Base-by-base conservation (phyloP, 2,329 filamentous ascomycete genomes). In the Aspergillus alliaceus region DNA sequence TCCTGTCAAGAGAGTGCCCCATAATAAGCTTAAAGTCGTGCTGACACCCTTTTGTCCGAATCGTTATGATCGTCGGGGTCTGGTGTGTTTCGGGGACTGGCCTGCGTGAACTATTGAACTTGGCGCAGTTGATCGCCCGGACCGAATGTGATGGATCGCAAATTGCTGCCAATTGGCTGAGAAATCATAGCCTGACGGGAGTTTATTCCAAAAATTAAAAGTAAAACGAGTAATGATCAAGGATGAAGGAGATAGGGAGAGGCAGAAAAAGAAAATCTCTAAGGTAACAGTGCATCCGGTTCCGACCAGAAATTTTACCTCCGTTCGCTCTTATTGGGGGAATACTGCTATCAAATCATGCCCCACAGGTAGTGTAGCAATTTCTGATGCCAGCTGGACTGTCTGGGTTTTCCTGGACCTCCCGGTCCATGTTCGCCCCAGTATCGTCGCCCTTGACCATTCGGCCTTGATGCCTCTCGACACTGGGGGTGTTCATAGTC, bases 401-500 rank as follows among this genome's bases (percentile, higher is more conserved):
- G n/a, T 14, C 44, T 31, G 11, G 44, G 44, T 2, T 12, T n/a
- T 7, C 15, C 27, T 4, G 44, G 44, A 6, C 27, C 44, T 11
- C 24, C 25, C 8, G 51, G 39, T 48, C 51, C 39, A 39, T 31
- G 39, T 3, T 37, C 58, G 24, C 68, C 66, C 71, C 69, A 73
- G 44, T 73, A 73, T 18, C 59, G 62, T 29, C 65, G 60, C 3
- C 67, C 70, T 5, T 61, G 51, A 3, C 58, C 56, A 12, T 58
- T 54, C 2, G 69, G 67, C 1, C 59, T 53, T 11, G 56, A 62
- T 6, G 61, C 64, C 64, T 75, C 69, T 51, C 67, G 64, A 54
- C 82, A 85, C 32, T 68, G 66, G 6, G 83, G 83, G 40, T 72
- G 66, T 31, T 75, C 77, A 63, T 86, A 83, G 64, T 88, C 85